A percentile compares a stretch with the other conserved stretches of the same genome.
phyloP scores from a whole-genome alignment of 140 eudicot genomes.

The Stevia rebaudiana region DNA sequence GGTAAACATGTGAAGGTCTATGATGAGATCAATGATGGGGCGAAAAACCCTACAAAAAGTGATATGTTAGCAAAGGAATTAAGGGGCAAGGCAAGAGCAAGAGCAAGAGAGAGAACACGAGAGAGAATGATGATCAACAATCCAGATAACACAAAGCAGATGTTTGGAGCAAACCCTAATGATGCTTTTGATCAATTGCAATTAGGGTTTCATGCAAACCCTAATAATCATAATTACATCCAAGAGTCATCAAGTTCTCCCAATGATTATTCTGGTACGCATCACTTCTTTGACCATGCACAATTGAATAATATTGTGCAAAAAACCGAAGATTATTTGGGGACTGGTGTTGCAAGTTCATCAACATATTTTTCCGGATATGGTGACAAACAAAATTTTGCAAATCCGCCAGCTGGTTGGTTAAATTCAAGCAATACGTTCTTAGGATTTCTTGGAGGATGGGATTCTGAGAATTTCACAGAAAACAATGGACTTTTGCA shows the following conservation, averaged over 20 bases:
- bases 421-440: constrained; percentile 35
- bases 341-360: constrained; percentile 20
- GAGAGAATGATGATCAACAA: constrained; percentile 37
- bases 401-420: constrained; percentile 35
- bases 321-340: constrained; percentile 26
- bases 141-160: constrained; percentile 23
- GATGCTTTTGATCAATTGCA: constrained; percentile 23
- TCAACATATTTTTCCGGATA: constrained; percentile 28
- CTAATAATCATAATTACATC: constrained; percentile 23
- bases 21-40: constrained; percentile 11
- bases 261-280: constrained; percentile 17
- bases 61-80: constrained; percentile 28
- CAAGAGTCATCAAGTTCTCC: constrained; percentile 25
- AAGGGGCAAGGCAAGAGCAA: constrained; percentile 51
- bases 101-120: constrained; percentile 52
- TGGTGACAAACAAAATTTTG: constrained; percentile 23
- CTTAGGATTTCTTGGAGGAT: constrained; percentile 43
- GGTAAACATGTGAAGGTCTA: constrained; percentile 17
- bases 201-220: constrained; percentile 38
- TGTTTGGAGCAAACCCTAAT: constrained; percentile 31
- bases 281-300: constrained; percentile 27
- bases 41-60: constrained; percentile 20
- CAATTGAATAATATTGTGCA: constrained; percentile 6
- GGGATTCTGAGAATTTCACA: constrained; percentile 31
- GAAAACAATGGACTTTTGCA: constrained; percentile 30